Evolutionary conservation across 2,329 filamentous ascomycete species (phyloP).

Genomic region (Sporothrix mexicana): DNA sequence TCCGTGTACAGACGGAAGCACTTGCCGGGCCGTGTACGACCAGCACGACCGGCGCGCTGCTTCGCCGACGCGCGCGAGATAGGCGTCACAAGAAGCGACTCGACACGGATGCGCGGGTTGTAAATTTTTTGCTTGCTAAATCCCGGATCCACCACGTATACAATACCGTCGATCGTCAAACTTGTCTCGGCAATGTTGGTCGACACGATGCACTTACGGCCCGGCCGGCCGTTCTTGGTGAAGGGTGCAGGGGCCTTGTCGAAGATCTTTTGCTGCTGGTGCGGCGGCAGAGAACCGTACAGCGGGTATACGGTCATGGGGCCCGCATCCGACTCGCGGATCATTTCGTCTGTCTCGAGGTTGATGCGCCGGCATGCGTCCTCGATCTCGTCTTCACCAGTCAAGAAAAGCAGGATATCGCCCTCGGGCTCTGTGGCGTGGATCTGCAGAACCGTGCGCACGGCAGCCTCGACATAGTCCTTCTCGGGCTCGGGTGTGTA

Average conservation of each 20-base stretch:
- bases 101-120: conserved; percentile 94
- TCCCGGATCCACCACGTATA: conserved; percentile 98
- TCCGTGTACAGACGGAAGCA: conserved; percentile 98
- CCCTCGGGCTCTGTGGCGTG: conserved; percentile 91
- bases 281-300: conserved; percentile 89
- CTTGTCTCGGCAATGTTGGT: conserved; percentile 99
- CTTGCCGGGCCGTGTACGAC: conserved; percentile 97
- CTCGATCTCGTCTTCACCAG: conserved; percentile 98
- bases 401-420: conserved; percentile 92
- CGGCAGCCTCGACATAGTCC: conserved; percentile 94
- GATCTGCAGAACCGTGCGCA: conserved; percentile 94
- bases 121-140: conserved; percentile 99
- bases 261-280: conserved; percentile 95
- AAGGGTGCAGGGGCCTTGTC: conserved; percentile 79
- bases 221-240: conserved; percentile 78
- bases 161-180: conserved; percentile 97
- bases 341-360: conserved; percentile 89
- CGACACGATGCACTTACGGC: conserved; percentile 91
- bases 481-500: conserved; percentile 96
- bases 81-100: conserved; percentile 94
- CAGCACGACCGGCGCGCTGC: conserved; percentile 97
- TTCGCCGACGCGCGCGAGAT: conserved; percentile 98
- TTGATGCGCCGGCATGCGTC: conserved; percentile 91
- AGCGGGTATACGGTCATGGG: conserved; percentile 90
- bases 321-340: conserved; percentile 87